phyloP scores from a whole-genome alignment of 495 filamentous ascomycete genomes.

The Niebla homalea region DNA sequence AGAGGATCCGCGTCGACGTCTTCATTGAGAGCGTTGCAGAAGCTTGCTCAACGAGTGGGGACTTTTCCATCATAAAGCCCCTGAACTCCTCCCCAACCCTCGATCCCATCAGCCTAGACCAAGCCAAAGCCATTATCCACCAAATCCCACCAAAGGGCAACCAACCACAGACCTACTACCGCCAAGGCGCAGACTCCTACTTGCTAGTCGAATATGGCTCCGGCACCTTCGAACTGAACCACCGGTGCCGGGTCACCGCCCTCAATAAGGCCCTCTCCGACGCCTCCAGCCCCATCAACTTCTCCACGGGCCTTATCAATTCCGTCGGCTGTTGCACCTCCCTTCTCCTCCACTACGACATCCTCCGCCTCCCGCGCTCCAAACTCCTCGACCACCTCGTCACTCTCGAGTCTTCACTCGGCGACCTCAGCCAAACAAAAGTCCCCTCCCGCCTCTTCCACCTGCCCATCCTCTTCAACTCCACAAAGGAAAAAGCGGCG shows the following conservation, averaged over 20 bases:
- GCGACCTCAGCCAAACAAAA: slow-evolving; percentile 28
- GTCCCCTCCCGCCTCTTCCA: slow-evolving; percentile 38
- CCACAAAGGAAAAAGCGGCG: slow-evolving; percentile 33
- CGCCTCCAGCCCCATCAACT: slow-evolving; percentile 18
- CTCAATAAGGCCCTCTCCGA: slow-evolving; percentile 30
- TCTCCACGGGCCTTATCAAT: slow-evolving; percentile 29
- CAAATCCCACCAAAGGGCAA: slow-evolving; percentile 26
- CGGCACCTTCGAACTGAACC: slow-evolving; percentile 35
- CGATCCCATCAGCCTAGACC: background rate
- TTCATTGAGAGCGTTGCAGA: slow-evolving; percentile 27
- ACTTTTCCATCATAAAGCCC: slow-evolving; percentile 17
- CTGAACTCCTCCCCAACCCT: slow-evolving; percentile 14
- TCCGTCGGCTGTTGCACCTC: slow-evolving; percentile 38
- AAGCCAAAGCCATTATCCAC: slow-evolving; percentile 27
- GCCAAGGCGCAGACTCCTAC: slow-evolving; percentile 43
- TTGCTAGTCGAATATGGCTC: slow-evolving; percentile 42
- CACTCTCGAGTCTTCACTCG: slow-evolving; percentile 20
- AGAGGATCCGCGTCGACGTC: slow-evolving; percentile 21
- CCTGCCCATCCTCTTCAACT: slow-evolving; percentile 42
- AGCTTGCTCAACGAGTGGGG: slow-evolving; percentile 6
- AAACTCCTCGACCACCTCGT: slow-evolving; percentile 22
- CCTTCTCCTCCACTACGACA: slow-evolving; percentile 36
- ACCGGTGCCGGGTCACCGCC: slow-evolving; percentile 35
- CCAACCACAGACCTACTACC: slow-evolving; percentile 32
- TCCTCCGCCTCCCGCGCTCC: slow-evolving; percentile 23